These are phyloP conservation scores for Cystobasidium slooffiae DNA, from an alignment of 1,284 basidiomycete genomes.

Conservation along the genomic window DNA sequence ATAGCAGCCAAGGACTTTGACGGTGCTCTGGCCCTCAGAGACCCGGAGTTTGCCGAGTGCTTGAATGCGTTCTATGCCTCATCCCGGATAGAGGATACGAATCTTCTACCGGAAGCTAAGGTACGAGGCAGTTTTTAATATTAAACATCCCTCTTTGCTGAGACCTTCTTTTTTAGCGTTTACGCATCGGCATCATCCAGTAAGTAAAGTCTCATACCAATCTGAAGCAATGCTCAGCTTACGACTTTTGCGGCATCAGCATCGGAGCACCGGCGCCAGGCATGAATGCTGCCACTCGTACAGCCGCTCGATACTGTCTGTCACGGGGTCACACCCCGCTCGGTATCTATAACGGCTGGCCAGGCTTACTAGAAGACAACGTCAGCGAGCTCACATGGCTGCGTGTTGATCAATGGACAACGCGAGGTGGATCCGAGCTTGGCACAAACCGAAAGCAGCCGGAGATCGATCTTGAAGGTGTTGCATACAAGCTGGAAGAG, in stretches of 20 bases:
- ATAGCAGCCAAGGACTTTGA: conserved; percentile 84
- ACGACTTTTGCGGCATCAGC: conserved; percentile 59
- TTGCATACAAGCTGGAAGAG: conserved; percentile 85
- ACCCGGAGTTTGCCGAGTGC: conserved; percentile 88
- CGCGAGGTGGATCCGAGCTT: conserved; percentile 95
- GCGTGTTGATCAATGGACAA: conserved; percentile 94
- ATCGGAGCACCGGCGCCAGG: conserved; percentile 97
- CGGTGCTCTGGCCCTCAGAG: conserved; percentile 83
- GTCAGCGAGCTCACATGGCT: conserved; percentile 90
- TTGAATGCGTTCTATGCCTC: conserved; percentile 80
- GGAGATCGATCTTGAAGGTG: conserved; percentile 77
- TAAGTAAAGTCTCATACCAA: conserved; percentile 59
- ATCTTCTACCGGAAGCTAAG: conserved; percentile 68
- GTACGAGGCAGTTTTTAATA: conserved; percentile 57
- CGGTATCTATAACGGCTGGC: conserved; percentile 93
- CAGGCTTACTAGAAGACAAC: conserved; percentile 87
- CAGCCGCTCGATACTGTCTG: conserved; percentile 90
- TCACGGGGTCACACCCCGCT: conserved; percentile 88
- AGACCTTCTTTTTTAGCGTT: conserved; percentile 31
- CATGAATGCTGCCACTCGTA: conserved; percentile 96
- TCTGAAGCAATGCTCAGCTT: not conserved
- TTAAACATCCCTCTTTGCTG: not conserved
- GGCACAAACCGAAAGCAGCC: conserved; percentile 93
- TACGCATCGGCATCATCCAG: conserved; percentile 92
- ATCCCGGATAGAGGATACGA: conserved; percentile 67